Percentiles rank a stretch among this genome's conserved stretches.
These are phyloP conservation scores for Neofusicoccum sp. DNA, from an alignment of 2,329 filamentous ascomycete species.

Conservation along the genomic window DNA sequence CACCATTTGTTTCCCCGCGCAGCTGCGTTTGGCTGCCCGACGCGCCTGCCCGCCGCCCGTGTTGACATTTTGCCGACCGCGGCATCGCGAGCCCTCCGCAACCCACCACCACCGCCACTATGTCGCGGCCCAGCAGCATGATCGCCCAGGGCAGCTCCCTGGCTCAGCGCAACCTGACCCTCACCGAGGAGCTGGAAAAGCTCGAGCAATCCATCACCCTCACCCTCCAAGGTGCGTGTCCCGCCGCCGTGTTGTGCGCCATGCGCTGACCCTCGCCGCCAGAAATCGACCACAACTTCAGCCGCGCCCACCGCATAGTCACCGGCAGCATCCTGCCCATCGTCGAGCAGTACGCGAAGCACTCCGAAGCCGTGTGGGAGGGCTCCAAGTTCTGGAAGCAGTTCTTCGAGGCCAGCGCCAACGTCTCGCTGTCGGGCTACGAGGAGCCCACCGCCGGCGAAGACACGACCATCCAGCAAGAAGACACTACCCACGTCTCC, in stretches of 20 bases:
- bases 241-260: slow-evolving; percentile 24
- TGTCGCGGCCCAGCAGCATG: slow-evolving; percentile 20
- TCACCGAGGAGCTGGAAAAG: slow-evolving; percentile 94
- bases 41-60: neutral
- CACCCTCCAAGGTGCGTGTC: slow-evolving; percentile 76
- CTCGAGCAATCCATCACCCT: slow-evolving; percentile 96
- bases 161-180: slow-evolving; percentile 64
- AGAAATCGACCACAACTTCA: slow-evolving; percentile 99
- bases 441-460: slow-evolving; percentile 72
- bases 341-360: slow-evolving; percentile 92
- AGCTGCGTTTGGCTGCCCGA: neutral
- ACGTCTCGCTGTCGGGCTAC: slow-evolving; percentile 93
- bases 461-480: slow-evolving; percentile 50
- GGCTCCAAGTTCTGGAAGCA: slow-evolving; percentile 99
- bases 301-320: slow-evolving; percentile 92
- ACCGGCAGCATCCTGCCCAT: slow-evolving; percentile 90
- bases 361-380: slow-evolving; percentile 94
- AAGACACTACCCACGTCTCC: slow-evolving; percentile 35
- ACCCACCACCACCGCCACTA: neutral
- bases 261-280: slow-evolving; percentile 28
- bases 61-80: slow-evolving; percentile 20
- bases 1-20: slow-evolving; percentile 2
- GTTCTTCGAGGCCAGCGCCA: slow-evolving; percentile 98
- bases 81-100: neutral
- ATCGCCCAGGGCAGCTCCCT: slow-evolving; percentile 9